A percentile compares a stretch with the other conserved stretches of the same genome.
These are phyloP conservation scores for Brassica hybrid DNA, from an alignment of 441 rosid species.

Conservation along the genomic window DNA sequence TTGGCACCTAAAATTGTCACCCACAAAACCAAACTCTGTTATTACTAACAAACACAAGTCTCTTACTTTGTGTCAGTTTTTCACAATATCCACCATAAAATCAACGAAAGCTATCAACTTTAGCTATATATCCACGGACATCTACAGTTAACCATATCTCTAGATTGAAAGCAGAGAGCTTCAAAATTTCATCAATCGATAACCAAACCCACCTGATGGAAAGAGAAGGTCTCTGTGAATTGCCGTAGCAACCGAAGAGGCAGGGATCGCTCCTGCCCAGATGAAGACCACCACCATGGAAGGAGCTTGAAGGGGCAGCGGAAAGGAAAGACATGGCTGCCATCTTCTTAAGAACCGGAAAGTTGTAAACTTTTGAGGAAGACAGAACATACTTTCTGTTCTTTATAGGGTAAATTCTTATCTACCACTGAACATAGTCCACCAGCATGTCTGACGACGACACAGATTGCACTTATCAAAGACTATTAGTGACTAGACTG, in stretches of 20 bases:
- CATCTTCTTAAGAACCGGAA: constrained; percentile 1
- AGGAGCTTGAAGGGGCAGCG: constrained; percentile 31
- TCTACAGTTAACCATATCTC: neutral
- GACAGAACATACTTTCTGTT: neutral
- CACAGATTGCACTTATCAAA: constrained; percentile 17
- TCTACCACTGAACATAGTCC: constrained; percentile 15
- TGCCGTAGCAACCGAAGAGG: constrained; percentile 37
- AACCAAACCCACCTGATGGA: constrained; percentile 39
- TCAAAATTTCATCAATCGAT: constrained; percentile 4
- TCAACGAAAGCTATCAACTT: neutral
- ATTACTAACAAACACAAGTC: constrained; percentile 9
- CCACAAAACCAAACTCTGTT: constrained; percentile 22
- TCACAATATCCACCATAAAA: constrained; percentile 1
- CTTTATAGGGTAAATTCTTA: constrained; percentile 13
- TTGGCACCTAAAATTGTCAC: constrained; percentile 58
- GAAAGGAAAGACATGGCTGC: constrained; percentile 33
- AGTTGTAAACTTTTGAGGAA: neutral
- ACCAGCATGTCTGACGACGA: constrained; percentile 4
- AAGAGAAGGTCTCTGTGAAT: constrained; percentile 43
- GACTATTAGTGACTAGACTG: neutral
- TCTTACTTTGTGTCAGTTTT: neutral
- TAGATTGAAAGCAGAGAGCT: constrained; percentile 7
- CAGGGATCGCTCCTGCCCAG: constrained; percentile 34
- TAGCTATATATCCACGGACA: neutral
- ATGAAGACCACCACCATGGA: constrained; percentile 38